These are phyloP conservation scores for Leccinum boreale DNA, from an alignment of 768 basidiomycete species.

Conservation along the genomic window DNA sequence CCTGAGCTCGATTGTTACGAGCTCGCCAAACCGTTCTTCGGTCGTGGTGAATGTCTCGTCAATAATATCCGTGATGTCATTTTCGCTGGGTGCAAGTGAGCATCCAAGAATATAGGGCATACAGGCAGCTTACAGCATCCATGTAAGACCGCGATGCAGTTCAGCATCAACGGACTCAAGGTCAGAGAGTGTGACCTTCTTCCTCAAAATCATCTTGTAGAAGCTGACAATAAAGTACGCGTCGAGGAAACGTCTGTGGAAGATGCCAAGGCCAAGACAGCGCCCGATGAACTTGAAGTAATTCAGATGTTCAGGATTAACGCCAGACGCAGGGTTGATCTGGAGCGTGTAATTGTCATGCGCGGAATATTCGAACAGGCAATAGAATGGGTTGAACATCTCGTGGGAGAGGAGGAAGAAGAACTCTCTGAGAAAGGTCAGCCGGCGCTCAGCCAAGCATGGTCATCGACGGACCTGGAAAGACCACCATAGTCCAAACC, in stretches of 20 bases:
- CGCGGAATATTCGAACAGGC: constrained; percentile 98
- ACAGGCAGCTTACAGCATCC: constrained; percentile 84
- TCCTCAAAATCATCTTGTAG: constrained; percentile 99
- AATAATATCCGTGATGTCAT: constrained; percentile 97
- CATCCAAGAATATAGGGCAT: neutral
- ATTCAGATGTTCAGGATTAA: constrained; percentile 98
- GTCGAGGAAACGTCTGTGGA: constrained; percentile 98
- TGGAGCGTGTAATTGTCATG: constrained; percentile 99
- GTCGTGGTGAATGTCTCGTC: constrained; percentile 97
- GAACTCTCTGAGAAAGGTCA: constrained; percentile 72
- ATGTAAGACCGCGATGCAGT: constrained; percentile 89
- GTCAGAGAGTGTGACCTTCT: constrained; percentile 92
- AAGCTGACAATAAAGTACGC: constrained; percentile 99
- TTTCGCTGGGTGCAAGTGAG: constrained; percentile 58
- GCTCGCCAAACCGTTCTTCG: constrained; percentile 97
- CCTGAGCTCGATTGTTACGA: constrained; percentile 95
- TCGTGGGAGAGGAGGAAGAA: constrained; percentile 99
- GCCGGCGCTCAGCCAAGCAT: neutral
- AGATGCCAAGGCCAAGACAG: constrained; percentile 92
- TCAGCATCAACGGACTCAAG: constrained; percentile 97
- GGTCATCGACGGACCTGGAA: constrained; percentile 62
- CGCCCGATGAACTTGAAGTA: constrained; percentile 99
- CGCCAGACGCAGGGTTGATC: constrained; percentile 96
- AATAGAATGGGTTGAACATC: constrained; percentile 99
- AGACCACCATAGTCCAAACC: constrained; percentile 98